Conservation (phyloP, 495 filamentous ascomycete genomes). For the Penicillium psychrofluorescens region DNA sequence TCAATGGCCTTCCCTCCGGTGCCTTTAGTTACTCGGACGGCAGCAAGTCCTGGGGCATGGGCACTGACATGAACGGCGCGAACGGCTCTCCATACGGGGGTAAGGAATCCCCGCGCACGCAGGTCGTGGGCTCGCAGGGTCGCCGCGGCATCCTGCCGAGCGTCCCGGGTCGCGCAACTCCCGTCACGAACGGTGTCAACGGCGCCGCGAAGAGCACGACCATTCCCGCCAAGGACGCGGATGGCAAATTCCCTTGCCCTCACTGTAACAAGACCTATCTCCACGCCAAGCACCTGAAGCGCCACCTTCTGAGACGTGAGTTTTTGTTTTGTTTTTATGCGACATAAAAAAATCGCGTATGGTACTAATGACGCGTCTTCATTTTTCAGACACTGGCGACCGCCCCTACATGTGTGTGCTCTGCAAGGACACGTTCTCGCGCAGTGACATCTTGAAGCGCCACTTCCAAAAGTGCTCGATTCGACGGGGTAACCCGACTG, state of each 20-base stretch:
- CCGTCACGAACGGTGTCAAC: slow-evolving; percentile 51
- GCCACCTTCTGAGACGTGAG: slow-evolving; percentile 92
- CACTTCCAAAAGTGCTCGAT: slow-evolving; percentile 98
- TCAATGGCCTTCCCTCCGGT: slow-evolving; percentile 56
- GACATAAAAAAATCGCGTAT: slow-evolving; percentile 1
- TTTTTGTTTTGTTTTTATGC: slow-evolving; percentile 15
- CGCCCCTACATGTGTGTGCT: slow-evolving; percentile 95
- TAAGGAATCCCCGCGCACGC: slow-evolving; percentile 60
- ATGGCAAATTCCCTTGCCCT: slow-evolving; percentile 94
- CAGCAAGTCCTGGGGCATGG: slow-evolving; percentile 32
- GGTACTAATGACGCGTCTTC: slow-evolving; percentile 10
- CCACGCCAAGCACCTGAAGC: slow-evolving; percentile 94
- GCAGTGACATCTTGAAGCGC: slow-evolving; percentile 95
- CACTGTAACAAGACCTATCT: slow-evolving; percentile 97
- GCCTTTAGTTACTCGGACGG: slow-evolving; percentile 46
- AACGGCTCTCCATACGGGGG: slow-evolving; percentile 35
- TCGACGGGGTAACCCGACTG: slow-evolving; percentile 87
- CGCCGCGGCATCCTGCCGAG: slow-evolving; percentile 85
- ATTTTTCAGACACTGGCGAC: slow-evolving; percentile 75
- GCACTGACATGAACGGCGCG: slow-evolving; percentile 29
- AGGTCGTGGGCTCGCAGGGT: slow-evolving; percentile 90
- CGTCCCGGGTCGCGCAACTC: slow-evolving; percentile 68
- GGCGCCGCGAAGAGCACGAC: slow-evolving; percentile 63
- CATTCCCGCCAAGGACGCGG: slow-evolving; percentile 85
- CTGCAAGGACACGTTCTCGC: slow-evolving; percentile 96